Percentiles rank a stretch among this genome's conserved stretches.
Evolutionary conservation across 73 alveolate species (phyloP).

Genomic region (Effrenium voratum): DNA sequence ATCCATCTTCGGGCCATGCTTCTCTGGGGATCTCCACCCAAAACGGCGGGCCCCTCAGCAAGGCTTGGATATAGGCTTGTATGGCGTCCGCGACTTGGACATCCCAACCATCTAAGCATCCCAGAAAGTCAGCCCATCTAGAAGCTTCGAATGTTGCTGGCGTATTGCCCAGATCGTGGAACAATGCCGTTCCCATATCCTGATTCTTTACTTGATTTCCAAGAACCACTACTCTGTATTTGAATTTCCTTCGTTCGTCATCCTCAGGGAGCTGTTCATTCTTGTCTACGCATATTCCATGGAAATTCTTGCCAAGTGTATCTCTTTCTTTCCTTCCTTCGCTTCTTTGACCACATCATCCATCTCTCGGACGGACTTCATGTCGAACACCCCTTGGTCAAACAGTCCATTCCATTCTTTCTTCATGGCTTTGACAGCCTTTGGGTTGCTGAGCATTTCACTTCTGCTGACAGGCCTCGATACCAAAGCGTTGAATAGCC

Average conservation of each 20-base stretch:
- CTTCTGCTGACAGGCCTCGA: background rate
- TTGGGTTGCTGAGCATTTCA: background rate
- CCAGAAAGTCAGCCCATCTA: background rate
- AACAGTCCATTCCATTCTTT: constrained; percentile 6
- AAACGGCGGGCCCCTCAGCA: background rate
- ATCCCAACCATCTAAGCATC: background rate
- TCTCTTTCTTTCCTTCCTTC: background rate
- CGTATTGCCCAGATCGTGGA: constrained; percentile 8
- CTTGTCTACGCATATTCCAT: background rate
- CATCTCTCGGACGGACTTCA: background rate
- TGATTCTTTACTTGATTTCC: constrained; percentile 9
- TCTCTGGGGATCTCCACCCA: background rate
- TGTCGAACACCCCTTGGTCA: background rate
- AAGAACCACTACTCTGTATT: background rate
- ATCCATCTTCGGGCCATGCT: background rate
- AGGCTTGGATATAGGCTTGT: constrained; percentile 7
- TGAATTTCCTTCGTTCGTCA: background rate
- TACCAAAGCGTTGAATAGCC: background rate
- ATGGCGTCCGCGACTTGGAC: background rate
- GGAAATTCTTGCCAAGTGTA: constrained; percentile 4
- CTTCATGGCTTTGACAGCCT: background rate
- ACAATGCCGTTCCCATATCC: background rate
- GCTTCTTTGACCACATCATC: background rate
- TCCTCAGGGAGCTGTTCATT: background rate
- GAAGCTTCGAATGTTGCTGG: constrained; percentile 20